These are phyloP conservation scores for Lecanicillium sp. DNA, from an alignment of 2,329 filamentous ascomycete genomes.

Conservation along the genomic window DNA sequence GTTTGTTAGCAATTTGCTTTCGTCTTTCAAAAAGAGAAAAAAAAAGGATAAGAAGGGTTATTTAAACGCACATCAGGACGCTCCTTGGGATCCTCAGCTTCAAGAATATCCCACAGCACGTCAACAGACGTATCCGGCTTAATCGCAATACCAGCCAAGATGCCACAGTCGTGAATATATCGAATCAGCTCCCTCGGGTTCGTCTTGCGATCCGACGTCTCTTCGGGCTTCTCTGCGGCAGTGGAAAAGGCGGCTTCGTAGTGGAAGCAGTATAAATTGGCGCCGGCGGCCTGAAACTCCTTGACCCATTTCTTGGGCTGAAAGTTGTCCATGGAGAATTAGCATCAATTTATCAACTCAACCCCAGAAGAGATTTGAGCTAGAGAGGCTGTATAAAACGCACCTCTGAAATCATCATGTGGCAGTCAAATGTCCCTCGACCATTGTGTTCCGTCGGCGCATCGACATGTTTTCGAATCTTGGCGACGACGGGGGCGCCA, in stretches of 20 bases:
- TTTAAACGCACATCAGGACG: conserved; percentile 69
- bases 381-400: conserved; percentile 13
- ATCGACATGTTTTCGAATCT: conserved; percentile 81
- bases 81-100: conserved; percentile 62
- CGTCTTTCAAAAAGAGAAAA: too few relatives aligned
- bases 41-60: not conserved
- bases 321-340: conserved; percentile 4
- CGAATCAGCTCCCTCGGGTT: conserved; percentile 76
- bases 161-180: conserved; percentile 81
- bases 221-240: conserved; percentile 71
- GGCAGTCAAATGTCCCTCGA: conserved; percentile 94
- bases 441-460: conserved; percentile 60
- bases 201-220: conserved; percentile 60
- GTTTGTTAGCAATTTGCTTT: too few relatives aligned
- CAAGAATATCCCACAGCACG: conserved; percentile 85
- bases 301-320: conserved; percentile 97
- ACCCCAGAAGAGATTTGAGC: too few relatives aligned
- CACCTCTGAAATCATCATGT: conserved; percentile 99
- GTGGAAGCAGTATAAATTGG: conserved; percentile 99
- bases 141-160: conserved; percentile 90
- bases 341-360: too few relatives aligned
- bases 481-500: conserved; percentile 88
- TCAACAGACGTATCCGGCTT: conserved; percentile 89
- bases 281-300: conserved; percentile 87
- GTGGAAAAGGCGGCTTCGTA: conserved; percentile 93